Conservation (phyloP, 225 moss, liverwort and hornwort genomes). For the Sphagnum tenellum region DNA sequence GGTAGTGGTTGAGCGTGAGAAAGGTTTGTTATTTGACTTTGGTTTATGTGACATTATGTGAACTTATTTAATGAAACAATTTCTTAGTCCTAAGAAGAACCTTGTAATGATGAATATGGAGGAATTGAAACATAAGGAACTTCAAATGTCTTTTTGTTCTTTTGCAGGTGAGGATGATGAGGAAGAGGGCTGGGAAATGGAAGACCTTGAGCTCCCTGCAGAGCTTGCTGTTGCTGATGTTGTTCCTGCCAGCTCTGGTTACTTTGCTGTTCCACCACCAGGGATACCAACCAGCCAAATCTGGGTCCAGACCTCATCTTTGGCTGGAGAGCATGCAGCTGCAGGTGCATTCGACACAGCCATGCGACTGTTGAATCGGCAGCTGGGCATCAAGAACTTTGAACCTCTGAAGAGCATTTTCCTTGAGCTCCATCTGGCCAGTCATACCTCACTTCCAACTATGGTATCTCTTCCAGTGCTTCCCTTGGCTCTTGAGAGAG, state of each 20-base stretch:
- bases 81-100: background rate
- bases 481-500: constrained; percentile 70
- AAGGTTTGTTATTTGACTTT: background rate
- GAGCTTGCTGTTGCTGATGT: constrained; percentile 45
- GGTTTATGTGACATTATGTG: background rate
- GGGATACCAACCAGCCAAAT: constrained; percentile 72
- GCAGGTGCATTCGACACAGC: constrained; percentile 91
- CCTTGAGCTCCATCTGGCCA: constrained; percentile 67
- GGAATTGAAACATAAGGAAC: background rate
- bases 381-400: constrained; percentile 78
- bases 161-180: constrained; percentile 52
- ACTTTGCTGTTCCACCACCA: constrained; percentile 58
- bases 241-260: constrained; percentile 35
- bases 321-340: constrained; percentile 88
- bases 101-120: too few relatives aligned
- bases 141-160: background rate
- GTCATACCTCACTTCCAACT: constrained; percentile 69
- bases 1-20: background rate
- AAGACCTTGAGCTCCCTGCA: constrained; percentile 79
- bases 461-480: constrained; percentile 61
- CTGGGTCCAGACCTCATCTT: constrained; percentile 84
- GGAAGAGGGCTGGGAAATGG: constrained; percentile 97
- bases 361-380: constrained; percentile 70
- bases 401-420: constrained; percentile 52
- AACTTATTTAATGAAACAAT: background rate